Evolutionary conservation across 345 rosid genomes (phyloP).

Genomic region (Nasturtium officinale): DNA sequence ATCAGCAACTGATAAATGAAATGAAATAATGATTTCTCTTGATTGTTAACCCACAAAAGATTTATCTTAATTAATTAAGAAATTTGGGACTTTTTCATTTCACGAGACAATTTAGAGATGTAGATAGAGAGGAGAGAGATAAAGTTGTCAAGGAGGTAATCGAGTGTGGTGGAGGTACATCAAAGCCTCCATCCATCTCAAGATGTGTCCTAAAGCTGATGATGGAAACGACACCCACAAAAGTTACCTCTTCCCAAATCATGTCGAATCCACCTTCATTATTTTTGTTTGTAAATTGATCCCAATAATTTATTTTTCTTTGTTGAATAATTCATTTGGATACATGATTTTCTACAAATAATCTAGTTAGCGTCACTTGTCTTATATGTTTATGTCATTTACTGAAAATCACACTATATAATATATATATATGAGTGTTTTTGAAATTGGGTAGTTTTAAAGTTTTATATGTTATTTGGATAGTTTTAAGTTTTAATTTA

Average conservation of each 20-base stretch:
- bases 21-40: background rate
- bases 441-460: background rate
- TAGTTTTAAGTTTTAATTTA: no score
- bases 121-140: background rate
- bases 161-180: conserved; percentile 48
- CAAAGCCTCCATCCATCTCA: conserved; percentile 46
- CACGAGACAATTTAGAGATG: conserved; percentile 13
- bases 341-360: background rate
- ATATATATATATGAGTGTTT: no score
- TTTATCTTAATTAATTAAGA: conserved; percentile 11
- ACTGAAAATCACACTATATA: background rate
- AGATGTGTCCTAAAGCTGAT: conserved; percentile 48
- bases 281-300: conserved; percentile 13
- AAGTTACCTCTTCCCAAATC: conserved; percentile 39
- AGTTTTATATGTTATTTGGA: no score
- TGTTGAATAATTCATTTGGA: background rate
- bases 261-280: conserved; percentile 36
- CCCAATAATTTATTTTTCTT: background rate
- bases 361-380: background rate
- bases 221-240: conserved; percentile 45
- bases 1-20: background rate
- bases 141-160: conserved; percentile 37
- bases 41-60: background rate
- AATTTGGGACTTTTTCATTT: conserved; percentile 19
- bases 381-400: background rate